Conservation (phyloP, 1,284 basidiomycete genomes). For the Meira miltonrushii region DNA sequence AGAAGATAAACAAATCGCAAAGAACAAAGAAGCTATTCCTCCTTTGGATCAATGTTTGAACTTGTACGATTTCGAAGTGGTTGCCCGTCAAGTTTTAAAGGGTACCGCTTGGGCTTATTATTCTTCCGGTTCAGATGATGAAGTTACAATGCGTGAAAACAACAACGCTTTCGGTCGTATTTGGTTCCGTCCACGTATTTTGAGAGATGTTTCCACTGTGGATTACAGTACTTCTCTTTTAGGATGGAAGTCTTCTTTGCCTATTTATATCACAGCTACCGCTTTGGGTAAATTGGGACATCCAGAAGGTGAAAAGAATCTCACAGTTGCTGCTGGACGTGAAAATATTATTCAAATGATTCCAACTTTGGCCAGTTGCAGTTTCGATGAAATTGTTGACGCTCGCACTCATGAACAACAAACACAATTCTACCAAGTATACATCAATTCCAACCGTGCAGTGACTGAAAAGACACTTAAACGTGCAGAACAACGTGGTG, state of each 20-base stretch:
- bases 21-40: conserved; percentile 55
- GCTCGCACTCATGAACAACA: conserved; percentile 19
- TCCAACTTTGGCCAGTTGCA: conserved; percentile 76
- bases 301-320: conserved; percentile 52
- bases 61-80: conserved; percentile 80
- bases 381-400: conserved; percentile 84
- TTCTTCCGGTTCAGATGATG: conserved; percentile 58
- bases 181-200: conserved; percentile 86
- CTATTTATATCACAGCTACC: conserved; percentile 75
- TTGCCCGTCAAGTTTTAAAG: conserved; percentile 40
- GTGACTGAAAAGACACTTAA: conserved; percentile 76
- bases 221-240: conserved; percentile 78
- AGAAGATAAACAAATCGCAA: conserved; percentile 19
- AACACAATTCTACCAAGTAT: conserved; percentile 50
- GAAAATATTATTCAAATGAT: conserved; percentile 62
- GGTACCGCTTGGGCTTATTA: conserved; percentile 52
- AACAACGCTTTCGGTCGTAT: conserved; percentile 81
- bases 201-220: conserved; percentile 74
- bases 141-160: conserved; percentile 67
- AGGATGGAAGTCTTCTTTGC: conserved; percentile 63
- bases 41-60: conserved; percentile 72
- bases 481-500: conserved; percentile 74
- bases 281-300: conserved; percentile 76
- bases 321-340: conserved; percentile 77
- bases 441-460: conserved; percentile 76